Base-by-base conservation (phyloP, 495 filamentous ascomycete genomes). In the Trichoderma orchidacearum region DNA sequence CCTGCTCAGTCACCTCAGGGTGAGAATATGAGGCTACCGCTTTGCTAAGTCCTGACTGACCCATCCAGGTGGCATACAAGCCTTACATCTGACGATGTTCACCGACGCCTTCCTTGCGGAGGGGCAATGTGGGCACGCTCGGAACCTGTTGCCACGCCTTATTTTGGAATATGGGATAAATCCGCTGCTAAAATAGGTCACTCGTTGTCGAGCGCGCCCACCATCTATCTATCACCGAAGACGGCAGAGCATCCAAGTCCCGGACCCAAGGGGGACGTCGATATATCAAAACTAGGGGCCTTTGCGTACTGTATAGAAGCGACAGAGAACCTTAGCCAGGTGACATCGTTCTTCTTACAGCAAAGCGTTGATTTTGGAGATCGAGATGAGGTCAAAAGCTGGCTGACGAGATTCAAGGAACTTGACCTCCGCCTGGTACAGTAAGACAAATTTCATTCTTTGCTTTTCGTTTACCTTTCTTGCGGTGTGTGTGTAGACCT, bases 381-480 rank as follows among this genome's bases (percentile, higher is more conserved):
- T 51, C 54, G 61, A 34, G 59, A 64, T 8, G 67, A 70, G 50
- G 62, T 73, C 15, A 60, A 65, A 21, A 63, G 58, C 54, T 76
- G 73, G 73, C 59, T 76, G 0, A 73, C 64, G 5, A 57, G 70
- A 4, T 76, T 76, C 58, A 76, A 74, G 55, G 73, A 76, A 55
- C 55, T 76, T 3, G 73, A 76, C 60, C 51, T 76, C 0, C 64
- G 66, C 1, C 60, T 76, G 8, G 68, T 74, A 0, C 66, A 70
- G 36, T 41, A 41, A 17, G 36, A 5, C 11, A 9, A 11, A 35
- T n/a, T 35, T n/a, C 5, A 41, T 17, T 7, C 21, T 17, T 17
- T 21, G 8, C 30, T 36, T 12, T 50, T 31, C 31, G 5, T 30
- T 41, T n/a, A 6, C 13, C 21, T 13, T 5, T 41, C n/a, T n/a